phyloP scores from a whole-genome alignment of 495 filamentous ascomycete species.

The Clohesyomyces aquaticus region DNA sequence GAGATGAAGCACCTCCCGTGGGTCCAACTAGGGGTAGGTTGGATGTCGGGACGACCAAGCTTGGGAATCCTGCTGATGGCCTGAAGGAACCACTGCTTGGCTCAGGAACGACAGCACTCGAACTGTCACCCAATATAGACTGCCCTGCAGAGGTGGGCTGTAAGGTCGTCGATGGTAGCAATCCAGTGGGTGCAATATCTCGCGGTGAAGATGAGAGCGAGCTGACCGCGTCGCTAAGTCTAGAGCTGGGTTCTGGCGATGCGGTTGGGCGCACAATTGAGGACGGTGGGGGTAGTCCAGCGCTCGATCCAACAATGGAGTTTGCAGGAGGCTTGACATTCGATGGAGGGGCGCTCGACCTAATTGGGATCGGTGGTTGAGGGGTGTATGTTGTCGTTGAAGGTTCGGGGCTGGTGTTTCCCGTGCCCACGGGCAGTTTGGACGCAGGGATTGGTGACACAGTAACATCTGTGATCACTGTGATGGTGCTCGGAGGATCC shows the following conservation, averaged over 20 bases:
- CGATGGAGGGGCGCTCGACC: neutral
- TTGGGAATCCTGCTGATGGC: neutral
- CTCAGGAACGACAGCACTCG: constrained; percentile 12
- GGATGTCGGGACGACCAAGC: neutral
- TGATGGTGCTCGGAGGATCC: constrained; percentile 12
- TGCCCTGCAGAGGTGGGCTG: constrained; percentile 6
- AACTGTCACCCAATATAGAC: neutral
- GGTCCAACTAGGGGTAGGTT: constrained; percentile 7
- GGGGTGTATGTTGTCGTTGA: constrained; percentile 19
- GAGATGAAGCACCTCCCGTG: constrained; percentile 18
- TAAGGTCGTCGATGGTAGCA: neutral
- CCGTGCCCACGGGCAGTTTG: constrained; percentile 8
- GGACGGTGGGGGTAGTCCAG: neutral
- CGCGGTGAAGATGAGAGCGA: neutral
- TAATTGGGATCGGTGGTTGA: constrained; percentile 25
- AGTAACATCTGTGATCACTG: constrained; percentile 16
- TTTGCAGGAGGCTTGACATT: neutral
- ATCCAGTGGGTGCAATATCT: constrained; percentile 1
- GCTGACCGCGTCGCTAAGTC: neutral
- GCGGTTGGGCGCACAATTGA: neutral
- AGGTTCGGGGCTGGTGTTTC: constrained; percentile 2
- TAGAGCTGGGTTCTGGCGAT: neutral
- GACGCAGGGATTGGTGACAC: constrained; percentile 16
- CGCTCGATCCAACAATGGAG: constrained; percentile 15
- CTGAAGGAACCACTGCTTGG: neutral